These are phyloP conservation scores for Baudoinia panamericana DNA, from an alignment of 495 filamentous ascomycete species.

Conservation along the genomic window DNA sequence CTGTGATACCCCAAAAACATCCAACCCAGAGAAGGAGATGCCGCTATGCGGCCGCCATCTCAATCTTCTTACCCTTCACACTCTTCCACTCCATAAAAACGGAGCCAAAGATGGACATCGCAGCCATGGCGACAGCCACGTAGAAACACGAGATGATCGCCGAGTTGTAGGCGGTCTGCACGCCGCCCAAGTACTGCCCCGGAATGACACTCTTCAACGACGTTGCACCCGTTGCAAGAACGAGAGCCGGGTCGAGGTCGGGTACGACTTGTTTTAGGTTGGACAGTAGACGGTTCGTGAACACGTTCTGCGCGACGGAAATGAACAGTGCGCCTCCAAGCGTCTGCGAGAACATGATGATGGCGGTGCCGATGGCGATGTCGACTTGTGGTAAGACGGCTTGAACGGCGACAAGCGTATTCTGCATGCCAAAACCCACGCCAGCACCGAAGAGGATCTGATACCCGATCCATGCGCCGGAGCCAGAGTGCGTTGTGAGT, in stretches of 20 bases:
- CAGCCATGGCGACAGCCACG: constrained; percentile 51
- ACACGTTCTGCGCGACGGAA: constrained; percentile 59
- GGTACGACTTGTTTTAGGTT: constrained; percentile 41
- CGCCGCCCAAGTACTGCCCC: constrained; percentile 35
- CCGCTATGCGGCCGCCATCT: constrained; percentile 43
- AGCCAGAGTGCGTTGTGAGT: constrained; percentile 37
- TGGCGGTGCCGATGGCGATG: constrained; percentile 19
- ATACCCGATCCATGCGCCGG: constrained; percentile 52
- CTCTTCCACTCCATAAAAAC: constrained; percentile 60
- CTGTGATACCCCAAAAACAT: neutral
- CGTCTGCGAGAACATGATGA: constrained; percentile 56
- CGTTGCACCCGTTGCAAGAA: constrained; percentile 56
- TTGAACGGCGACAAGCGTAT: constrained; percentile 17
- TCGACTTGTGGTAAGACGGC: constrained; percentile 10
- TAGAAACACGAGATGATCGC: constrained; percentile 57
- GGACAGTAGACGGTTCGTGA: constrained; percentile 53
- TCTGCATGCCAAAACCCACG: constrained; percentile 35
- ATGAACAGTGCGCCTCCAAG: constrained; percentile 58
- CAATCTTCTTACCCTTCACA: constrained; percentile 74
- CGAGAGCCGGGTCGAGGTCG: constrained; percentile 33
- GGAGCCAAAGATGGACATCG: constrained; percentile 47
- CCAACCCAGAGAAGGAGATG: too few species aligned
- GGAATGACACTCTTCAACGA: constrained; percentile 35
- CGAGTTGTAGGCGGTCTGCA: constrained; percentile 57
- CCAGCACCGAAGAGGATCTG: constrained; percentile 60